These are phyloP conservation scores for Colletotrichum sansevieriae DNA, from an alignment of 2,329 filamentous ascomycete species.

Conservation along the genomic window DNA sequence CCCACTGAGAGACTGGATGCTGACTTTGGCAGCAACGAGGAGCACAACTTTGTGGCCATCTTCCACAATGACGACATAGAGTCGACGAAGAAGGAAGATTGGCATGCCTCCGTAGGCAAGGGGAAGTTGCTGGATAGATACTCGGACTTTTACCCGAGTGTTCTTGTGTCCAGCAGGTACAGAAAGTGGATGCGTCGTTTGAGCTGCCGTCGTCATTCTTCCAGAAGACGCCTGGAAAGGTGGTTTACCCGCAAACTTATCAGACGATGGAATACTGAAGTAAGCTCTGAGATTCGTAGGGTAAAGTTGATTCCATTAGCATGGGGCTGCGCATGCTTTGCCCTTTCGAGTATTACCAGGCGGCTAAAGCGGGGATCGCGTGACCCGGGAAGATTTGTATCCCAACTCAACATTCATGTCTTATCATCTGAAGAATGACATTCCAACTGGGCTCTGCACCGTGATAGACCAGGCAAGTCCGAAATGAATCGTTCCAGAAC, in stretches of 20 bases:
- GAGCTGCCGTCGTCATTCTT: constrained; percentile 44
- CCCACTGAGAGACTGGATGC: not conserved
- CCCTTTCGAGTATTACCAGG: not conserved
- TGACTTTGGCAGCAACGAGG: constrained; percentile 45
- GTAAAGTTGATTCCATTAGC: not conserved
- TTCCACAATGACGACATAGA: constrained; percentile 46
- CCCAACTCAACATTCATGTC: too few species aligned
- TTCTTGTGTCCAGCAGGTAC: constrained; percentile 44
- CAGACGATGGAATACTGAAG: not conserved
- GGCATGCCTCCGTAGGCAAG: constrained; percentile 49
- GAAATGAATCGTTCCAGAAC: too few species aligned
- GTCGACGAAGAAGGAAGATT: constrained; percentile 46
- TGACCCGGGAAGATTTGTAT: not conserved
- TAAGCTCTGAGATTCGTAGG: not conserved
- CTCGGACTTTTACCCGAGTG: constrained; percentile 46
- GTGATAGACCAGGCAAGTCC: too few species aligned
- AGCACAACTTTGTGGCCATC: constrained; percentile 53
- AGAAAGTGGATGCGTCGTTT: constrained; percentile 41
- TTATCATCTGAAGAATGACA: too few species aligned
- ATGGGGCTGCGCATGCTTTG: not conserved
- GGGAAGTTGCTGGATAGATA: constrained; percentile 47
- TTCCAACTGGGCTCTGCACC: too few species aligned
- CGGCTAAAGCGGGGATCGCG: not conserved
- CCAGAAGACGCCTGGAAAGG: constrained; percentile 29
- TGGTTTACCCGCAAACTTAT: constrained; percentile 13